These are phyloP conservation scores for Starmerella bombi DNA, from an alignment of 805 yeast genomes.

Conservation along the genomic window DNA sequence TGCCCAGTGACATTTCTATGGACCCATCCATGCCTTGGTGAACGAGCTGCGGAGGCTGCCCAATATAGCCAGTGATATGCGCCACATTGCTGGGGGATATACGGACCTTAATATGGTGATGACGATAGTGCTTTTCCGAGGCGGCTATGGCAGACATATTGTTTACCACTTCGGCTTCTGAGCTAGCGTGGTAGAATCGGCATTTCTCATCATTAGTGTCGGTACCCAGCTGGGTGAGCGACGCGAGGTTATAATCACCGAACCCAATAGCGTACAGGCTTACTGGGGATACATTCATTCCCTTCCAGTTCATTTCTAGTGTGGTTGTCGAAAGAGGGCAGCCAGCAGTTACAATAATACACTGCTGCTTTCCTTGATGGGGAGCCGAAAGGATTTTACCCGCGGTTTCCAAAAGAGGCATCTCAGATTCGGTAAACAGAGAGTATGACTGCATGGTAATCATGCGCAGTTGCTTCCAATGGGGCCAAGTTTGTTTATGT, in stretches of 20 bases:
- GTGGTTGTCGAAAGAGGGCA: slow-evolving; percentile 1
- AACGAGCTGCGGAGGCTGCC: neutral
- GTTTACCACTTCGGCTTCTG: neutral
- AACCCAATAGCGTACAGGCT: slow-evolving; percentile 7
- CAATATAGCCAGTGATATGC: neutral
- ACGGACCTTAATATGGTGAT: slow-evolving; percentile 3
- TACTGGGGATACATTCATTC: neutral
- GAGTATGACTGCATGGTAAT: neutral
- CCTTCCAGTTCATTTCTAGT: neutral
- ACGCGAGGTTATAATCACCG: slow-evolving; percentile 5
- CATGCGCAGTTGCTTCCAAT: slow-evolving; percentile 4
- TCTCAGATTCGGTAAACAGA: neutral
- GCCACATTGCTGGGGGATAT: neutral
- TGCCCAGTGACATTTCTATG: slow-evolving; percentile 1
- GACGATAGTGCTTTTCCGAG: slow-evolving; percentile 4
- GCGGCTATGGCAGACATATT: slow-evolving; percentile 4
- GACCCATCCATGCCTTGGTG: neutral
- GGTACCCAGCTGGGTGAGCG: slow-evolving; percentile 3
- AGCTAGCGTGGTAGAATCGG: slow-evolving; percentile 5
- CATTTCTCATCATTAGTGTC: neutral
- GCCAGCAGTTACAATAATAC: slow-evolving; percentile 4
- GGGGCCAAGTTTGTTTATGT: slow-evolving; percentile 11
- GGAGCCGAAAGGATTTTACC: neutral
- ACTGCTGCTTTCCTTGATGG: slow-evolving; percentile 3
- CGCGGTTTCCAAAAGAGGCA: slow-evolving; percentile 6